Conservation (phyloP, 2,329 filamentous ascomycete species). For the Phialophora tarda region DNA sequence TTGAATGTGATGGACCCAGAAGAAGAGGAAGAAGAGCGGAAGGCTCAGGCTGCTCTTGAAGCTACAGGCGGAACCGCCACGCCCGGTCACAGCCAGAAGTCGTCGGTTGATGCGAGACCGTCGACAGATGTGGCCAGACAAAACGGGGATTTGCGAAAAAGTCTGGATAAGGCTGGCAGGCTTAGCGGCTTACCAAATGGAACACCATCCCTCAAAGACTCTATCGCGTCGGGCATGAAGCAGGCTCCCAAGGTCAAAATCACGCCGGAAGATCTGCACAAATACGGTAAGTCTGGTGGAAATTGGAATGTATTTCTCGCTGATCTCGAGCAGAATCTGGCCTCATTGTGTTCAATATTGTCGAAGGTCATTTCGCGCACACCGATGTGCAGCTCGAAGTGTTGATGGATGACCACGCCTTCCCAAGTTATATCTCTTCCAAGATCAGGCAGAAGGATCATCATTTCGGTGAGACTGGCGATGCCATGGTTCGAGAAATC, state of each 20-base stretch:
- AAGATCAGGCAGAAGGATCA: conserved; percentile 71
- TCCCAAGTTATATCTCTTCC: conserved; percentile 83
- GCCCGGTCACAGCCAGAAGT: conserved; percentile 36
- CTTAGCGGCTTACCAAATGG: conserved; percentile 22
- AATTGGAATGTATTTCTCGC: conserved; percentile 31
- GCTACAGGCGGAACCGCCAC: conserved; percentile 9
- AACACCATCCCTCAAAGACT: conserved; percentile 51
- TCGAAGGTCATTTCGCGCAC: conserved; percentile 83
- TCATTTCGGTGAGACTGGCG: conserved; percentile 87
- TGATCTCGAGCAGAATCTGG: conserved; percentile 72
- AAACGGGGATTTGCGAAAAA: conserved; percentile 33
- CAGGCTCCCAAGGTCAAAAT: conserved; percentile 77
- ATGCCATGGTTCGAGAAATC: conserved; percentile 95
- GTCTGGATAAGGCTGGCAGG: conserved; percentile 28
- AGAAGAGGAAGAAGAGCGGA: conserved; percentile 57
- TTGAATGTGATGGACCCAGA: conserved; percentile 88
- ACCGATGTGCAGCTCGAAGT: conserved; percentile 81
- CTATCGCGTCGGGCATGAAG: conserved; percentile 55
- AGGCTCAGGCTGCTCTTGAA: conserved; percentile 41
- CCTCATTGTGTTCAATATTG: conserved; percentile 89
- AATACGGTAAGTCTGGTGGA: conserved; percentile 64
- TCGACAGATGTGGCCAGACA: conserved; percentile 27
- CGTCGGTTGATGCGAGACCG: conserved; percentile 32
- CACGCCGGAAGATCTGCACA: conserved; percentile 76
- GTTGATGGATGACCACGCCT: conserved; percentile 91